These are phyloP conservation scores for Salmacisia buchloeana DNA, from an alignment of 1,284 basidiomycete species.

Conservation along the genomic window DNA sequence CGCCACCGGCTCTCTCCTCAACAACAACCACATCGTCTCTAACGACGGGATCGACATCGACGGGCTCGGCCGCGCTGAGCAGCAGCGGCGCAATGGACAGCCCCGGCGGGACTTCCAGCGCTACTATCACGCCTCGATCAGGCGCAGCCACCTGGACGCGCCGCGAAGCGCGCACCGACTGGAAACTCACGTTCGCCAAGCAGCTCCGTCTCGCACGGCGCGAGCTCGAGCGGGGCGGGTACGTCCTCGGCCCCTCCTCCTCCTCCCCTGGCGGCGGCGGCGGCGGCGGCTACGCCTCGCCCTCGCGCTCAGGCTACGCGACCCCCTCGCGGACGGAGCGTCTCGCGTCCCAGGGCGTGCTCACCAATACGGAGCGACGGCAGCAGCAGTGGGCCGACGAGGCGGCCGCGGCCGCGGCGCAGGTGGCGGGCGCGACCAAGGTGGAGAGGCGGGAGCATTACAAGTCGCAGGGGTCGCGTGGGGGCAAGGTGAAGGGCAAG, in stretches of 20 bases:
- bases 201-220: constrained; percentile 23
- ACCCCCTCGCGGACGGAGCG: constrained; percentile 36
- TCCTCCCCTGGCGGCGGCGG: no score
- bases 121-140: not conserved
- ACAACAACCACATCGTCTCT: not conserved
- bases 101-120: not conserved
- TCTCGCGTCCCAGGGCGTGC: constrained; percentile 28
- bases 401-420: not conserved
- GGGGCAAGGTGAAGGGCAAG: constrained; percentile 43
- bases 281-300: constrained; percentile 14
- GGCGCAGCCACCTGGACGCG: constrained; percentile 39
- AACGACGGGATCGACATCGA: no score
- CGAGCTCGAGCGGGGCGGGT: constrained; percentile 19
- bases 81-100: not conserved
- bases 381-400: constrained; percentile 39
- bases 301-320: constrained; percentile 20
- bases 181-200: constrained; percentile 33
- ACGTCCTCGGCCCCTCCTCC: no score
- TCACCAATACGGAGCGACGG: constrained; percentile 26
- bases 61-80: not conserved
- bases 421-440: constrained; percentile 25
- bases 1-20: constrained; percentile 3
- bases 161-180: constrained; percentile 40
- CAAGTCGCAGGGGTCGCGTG: constrained; percentile 32
- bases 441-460: constrained; percentile 40